Evolutionary conservation across 2,329 filamentous ascomycete genomes (phyloP).

Genomic region (Saccharata proteae): DNA sequence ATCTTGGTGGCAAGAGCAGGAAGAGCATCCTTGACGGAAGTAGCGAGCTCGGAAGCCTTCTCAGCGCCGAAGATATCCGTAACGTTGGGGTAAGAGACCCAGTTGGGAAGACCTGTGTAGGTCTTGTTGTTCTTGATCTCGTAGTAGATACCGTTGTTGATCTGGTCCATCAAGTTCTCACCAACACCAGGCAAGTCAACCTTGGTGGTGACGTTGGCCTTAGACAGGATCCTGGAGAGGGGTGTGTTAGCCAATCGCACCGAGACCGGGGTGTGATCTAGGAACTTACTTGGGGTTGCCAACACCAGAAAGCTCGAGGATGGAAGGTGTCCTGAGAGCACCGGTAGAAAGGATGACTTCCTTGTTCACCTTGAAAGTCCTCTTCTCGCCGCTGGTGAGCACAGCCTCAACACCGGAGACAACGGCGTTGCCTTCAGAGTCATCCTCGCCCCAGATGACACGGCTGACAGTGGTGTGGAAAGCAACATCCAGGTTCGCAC

Average conservation of each 20-base stretch:
- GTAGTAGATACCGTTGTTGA: conserved; percentile 9
- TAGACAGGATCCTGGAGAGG: conserved; percentile 7
- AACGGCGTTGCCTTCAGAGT: conserved; percentile 1
- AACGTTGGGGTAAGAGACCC: background rate
- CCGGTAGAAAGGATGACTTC: conserved; percentile 13
- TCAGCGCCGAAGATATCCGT: background rate
- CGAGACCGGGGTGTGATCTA: too few species aligned
- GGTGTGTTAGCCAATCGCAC: too few species aligned
- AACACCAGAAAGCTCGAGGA: conserved; percentile 11
- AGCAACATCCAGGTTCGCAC: conserved; percentile 32
- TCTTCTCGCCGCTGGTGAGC: conserved; percentile 1
- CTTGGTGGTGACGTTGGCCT: conserved; percentile 6
- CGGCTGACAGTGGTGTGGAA: conserved; percentile 29
- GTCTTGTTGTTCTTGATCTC: background rate
- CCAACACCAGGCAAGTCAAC: conserved; percentile 13
- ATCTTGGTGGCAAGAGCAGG: background rate
- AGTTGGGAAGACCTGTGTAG: background rate
- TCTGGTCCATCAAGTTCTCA: conserved; percentile 15
- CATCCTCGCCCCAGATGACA: conserved; percentile 23
- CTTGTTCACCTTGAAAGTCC: conserved; percentile 16
- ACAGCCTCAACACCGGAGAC: conserved; percentile 16
- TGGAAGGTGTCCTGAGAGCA: conserved; percentile 8
- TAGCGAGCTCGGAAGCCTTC: background rate
- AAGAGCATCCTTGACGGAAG: background rate
- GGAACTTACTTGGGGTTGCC: conserved; percentile 10